Percentiles rank a stretch among this genome's conserved stretches.
Conservation (phyloP, 768 basidiomycete species). For the Candolleomyces aberdarensis region DNA sequence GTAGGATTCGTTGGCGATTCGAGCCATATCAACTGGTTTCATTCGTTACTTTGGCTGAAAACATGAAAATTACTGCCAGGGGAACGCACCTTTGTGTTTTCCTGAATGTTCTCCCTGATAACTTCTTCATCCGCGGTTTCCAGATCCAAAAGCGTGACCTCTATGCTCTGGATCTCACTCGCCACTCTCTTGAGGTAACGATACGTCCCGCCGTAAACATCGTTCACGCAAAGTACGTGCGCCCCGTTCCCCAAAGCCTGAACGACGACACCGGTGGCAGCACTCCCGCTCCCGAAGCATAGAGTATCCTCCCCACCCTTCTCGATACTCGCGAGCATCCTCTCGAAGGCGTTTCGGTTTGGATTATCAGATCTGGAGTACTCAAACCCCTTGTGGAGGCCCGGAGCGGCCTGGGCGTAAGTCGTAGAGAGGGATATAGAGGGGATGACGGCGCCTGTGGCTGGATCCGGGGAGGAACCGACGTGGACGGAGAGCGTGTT, state of each 20-base stretch:
- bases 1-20: conserved; percentile 96
- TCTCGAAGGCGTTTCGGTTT: conserved; percentile 78
- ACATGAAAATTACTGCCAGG: neutral
- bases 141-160: conserved; percentile 79
- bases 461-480: conserved; percentile 69
- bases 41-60: neutral
- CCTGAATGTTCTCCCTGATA: conserved; percentile 41
- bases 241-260: conserved; percentile 73
- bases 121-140: conserved; percentile 61
- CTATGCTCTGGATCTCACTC: conserved; percentile 57
- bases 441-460: conserved; percentile 86
- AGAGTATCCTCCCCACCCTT: conserved; percentile 67
- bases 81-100: conserved; percentile 72
- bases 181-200: conserved; percentile 75
- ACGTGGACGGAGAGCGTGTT: conserved; percentile 55
- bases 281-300: conserved; percentile 83
- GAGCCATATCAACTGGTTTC: conserved; percentile 80
- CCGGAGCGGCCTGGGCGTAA: conserved; percentile 78
- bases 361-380: conserved; percentile 94
- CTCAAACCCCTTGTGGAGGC: conserved; percentile 82
- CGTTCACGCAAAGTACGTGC: conserved; percentile 85
- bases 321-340: conserved; percentile 76
- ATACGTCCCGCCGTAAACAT: conserved; percentile 93
- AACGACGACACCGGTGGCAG: conserved; percentile 80
- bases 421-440: conserved; percentile 87